Percentiles rank a stretch among this genome's conserved stretches.
phyloP scores from a whole-genome alignment of 2,329 filamentous ascomycete species.

The Fusarium concolor region DNA sequence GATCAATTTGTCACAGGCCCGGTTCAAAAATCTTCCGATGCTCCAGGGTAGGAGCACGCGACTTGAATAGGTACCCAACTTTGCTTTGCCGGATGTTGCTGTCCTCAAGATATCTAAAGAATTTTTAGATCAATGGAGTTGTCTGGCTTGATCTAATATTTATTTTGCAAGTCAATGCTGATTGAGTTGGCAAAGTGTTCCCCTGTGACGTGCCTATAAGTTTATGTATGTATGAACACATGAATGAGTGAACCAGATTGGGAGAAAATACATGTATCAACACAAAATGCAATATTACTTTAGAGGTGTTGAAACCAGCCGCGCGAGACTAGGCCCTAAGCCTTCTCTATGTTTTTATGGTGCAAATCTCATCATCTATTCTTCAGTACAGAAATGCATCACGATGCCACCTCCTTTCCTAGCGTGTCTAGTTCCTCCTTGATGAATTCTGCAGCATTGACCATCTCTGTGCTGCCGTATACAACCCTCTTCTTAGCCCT shows the following conservation, averaged over 20 bases:
- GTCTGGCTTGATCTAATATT: background rate
- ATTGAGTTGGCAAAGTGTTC: background rate
- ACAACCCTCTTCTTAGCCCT: slow-evolving; percentile 83
- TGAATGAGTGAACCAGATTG: too few relatives aligned
- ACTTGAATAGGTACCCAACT: background rate
- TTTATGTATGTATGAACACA: too few relatives aligned
- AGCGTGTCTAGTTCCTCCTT: slow-evolving; percentile 71
- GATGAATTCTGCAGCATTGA: slow-evolving; percentile 76
- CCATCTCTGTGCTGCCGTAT: slow-evolving; percentile 90
- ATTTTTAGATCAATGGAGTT: background rate
- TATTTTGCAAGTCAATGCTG: background rate
- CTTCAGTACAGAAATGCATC: slow-evolving; percentile 21
- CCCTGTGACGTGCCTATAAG: too few relatives aligned
- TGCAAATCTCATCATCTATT: slow-evolving; percentile 40
- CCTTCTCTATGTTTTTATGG: background rate
- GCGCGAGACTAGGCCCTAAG: too few relatives aligned
- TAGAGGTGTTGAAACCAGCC: too few relatives aligned
- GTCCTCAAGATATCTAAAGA: background rate
- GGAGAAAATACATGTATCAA: too few relatives aligned
- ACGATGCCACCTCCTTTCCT: slow-evolving; percentile 65
- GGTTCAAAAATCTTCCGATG: slow-evolving; percentile 3
- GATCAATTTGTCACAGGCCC: background rate
- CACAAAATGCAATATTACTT: too few relatives aligned
- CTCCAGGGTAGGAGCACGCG: background rate
- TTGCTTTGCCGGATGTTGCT: too few relatives aligned